These are phyloP conservation scores for Cercospora canescens DNA, from an alignment of 2,329 filamentous ascomycete genomes.

Conservation along the genomic window DNA sequence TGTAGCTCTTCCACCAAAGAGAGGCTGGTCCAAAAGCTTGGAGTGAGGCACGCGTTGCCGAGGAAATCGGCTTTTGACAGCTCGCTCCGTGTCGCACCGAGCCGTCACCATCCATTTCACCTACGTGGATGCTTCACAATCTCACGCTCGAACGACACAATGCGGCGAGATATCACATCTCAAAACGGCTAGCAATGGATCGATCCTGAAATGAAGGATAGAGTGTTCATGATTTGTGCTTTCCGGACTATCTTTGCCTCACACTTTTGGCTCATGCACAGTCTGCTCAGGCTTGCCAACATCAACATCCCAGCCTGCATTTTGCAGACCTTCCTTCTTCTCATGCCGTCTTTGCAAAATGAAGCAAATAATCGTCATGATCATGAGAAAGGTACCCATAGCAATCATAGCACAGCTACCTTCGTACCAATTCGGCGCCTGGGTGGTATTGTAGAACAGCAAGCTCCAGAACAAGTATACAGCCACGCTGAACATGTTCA, in stretches of 20 bases:
- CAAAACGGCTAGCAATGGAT: not conserved
- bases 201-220: too few relatives aligned
- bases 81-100: constrained; percentile 11
- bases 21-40: constrained; percentile 1
- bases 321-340: constrained; percentile 15
- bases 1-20: constrained; percentile 14
- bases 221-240: not conserved
- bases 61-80: not conserved
- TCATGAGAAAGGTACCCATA: constrained; percentile 28
- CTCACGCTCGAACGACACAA: not conserved
- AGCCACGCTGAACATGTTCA: constrained; percentile 32
- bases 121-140: not conserved
- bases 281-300: not conserved
- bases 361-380: constrained; percentile 26
- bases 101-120: not conserved
- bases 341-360: constrained; percentile 27
- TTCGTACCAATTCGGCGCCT: constrained; percentile 30
- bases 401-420: constrained; percentile 32
- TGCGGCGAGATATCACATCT: not conserved
- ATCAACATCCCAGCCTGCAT: not conserved
- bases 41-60: not conserved
- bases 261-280: not conserved
- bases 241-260: not conserved
- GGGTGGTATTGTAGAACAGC: constrained; percentile 31
- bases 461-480: constrained; percentile 32